Evolutionary conservation across 2,329 filamentous ascomycete species (phyloP), one percentile per base, ranked within the genome.

Genomic region (Ceratocystis diversiconidia): DNA sequence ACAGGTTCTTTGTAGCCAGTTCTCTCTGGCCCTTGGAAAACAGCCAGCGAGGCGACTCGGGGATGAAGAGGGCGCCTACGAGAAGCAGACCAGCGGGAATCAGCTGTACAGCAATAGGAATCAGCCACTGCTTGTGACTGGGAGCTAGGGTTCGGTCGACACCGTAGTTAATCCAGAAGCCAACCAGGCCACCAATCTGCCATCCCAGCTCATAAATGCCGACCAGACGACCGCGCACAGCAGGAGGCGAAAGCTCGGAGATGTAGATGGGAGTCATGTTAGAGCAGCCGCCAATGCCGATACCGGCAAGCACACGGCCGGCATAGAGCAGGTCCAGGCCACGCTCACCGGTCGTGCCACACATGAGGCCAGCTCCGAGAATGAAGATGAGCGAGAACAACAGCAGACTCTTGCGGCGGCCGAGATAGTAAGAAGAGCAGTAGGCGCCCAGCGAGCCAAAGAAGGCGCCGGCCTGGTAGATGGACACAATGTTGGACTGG

Each of bases 401-500:
- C 69, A 85, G 76, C 1, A 92, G 78, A 25, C 83, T 86, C 72
- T 79, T 81, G 71, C 82, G 83, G 25, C 88, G 82, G 32, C 88
- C 88, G 68, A 86, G 76, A 72, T 81, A 88, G 76, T 87, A 85
- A 36, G 82, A 84, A 43, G 83, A 80, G 7, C 77, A 79, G 70
- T 88, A 91, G 66, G 85, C 87, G 67, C 82, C 80, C 50, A 90
- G 76, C n/a, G 85, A 83, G 62, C 89, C 89, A 70, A 92, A 92
- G 77, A 94, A 92, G 67, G 88, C 88, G 67, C 89, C 89, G 8
- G 89, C 89, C 74, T 92, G 89, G 76, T 67, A 92, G 64, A 87
- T 82, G 30, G 86, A 90, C 63, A 91, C 88, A 68, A 92, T 90
- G 73, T 92, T 92, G 70, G 85, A 79, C 71, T 84, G 85, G 61